Base-by-base conservation (phyloP, 2,329 filamentous ascomycete species). In the Triangularia verruculosa region DNA sequence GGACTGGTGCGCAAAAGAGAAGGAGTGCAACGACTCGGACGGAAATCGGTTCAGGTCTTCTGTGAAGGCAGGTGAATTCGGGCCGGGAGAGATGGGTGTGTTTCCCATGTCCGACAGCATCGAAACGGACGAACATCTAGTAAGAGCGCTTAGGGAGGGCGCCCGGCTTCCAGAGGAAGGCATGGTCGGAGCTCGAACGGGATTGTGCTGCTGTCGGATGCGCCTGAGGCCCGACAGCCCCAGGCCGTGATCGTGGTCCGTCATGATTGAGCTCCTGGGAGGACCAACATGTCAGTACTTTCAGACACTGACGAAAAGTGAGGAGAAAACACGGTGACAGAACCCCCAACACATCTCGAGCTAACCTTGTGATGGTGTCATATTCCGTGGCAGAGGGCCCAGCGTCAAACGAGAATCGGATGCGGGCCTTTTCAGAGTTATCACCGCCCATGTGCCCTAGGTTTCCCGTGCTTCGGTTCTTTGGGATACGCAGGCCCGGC, bases 1-100 rank as follows among this genome's bases (percentile, higher is more conserved):
- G 2, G 93, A 94, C 77, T 97, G 93, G 70, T 96, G 92, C 47
- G 95, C 92, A 76, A 99, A 99, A 12, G 94, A 98, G 79, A 99
- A 99, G 1, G 95, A 99, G 77, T 99, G 95, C 55, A 99, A 81
- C 5, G 95, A 99, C 75, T 99, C 95, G 70, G 92, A 92, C 1
- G 95, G 94, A 74, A 99, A 99, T 58, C 93, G 89, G 54, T 89
- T 89, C 54, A 99, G 85, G 74, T 99, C 95, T 79, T 98, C 95
- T 72, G 87, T 85, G 73, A 93, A 92, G 66, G 86, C 86, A 24
- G 92, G 92, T 22, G 92, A 93, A 20, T 83, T 80, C 24, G 89
- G 88, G 5, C 83, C 88, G n/a, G 87, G 81, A 8, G 84, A 79
- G 25, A 87, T 74, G 15, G 83, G 81, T 57, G 82, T 78, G 51